These are phyloP conservation scores for Neurospora cerealis DNA, from an alignment of 495 filamentous ascomycete genomes.

Conservation along the genomic window DNA sequence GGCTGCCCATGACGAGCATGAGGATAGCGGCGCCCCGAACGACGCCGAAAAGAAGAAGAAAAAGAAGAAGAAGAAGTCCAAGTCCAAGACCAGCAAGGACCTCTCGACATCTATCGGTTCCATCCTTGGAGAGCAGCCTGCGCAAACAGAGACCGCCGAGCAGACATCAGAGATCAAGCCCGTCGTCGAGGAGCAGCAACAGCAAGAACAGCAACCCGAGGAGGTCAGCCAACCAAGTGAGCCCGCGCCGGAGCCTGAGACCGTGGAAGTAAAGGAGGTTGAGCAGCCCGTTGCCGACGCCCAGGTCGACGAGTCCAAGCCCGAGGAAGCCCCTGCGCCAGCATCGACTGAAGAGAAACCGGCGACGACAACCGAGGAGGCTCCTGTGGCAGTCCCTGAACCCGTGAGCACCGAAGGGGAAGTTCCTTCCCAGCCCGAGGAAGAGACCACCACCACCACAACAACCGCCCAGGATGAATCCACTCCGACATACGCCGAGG, in stretches of 20 bases:
- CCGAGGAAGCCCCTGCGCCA: background rate
- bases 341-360: background rate
- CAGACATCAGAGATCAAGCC: conserved; percentile 1
- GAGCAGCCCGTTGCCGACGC: background rate
- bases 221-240: background rate
- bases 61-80: conserved; percentile 4
- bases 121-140: background rate
- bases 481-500: background rate
- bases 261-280: background rate
- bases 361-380: background rate
- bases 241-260: background rate
- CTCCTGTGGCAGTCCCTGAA: background rate
- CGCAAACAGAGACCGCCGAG: background rate
- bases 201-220: background rate
- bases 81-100: background rate
- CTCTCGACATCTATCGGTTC: background rate
- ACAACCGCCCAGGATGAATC: background rate
- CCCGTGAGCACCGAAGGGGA: background rate
- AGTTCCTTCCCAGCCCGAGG: conserved; percentile 1
- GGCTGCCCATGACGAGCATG: conserved; percentile 4
- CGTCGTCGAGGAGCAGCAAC: background rate
- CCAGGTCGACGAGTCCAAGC: conserved; percentile 1
- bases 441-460: background rate
- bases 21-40: background rate
- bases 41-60: background rate